Evolutionary conservation across 2,329 filamentous ascomycete genomes (phyloP).

Genomic region (Venturia carpophila): DNA sequence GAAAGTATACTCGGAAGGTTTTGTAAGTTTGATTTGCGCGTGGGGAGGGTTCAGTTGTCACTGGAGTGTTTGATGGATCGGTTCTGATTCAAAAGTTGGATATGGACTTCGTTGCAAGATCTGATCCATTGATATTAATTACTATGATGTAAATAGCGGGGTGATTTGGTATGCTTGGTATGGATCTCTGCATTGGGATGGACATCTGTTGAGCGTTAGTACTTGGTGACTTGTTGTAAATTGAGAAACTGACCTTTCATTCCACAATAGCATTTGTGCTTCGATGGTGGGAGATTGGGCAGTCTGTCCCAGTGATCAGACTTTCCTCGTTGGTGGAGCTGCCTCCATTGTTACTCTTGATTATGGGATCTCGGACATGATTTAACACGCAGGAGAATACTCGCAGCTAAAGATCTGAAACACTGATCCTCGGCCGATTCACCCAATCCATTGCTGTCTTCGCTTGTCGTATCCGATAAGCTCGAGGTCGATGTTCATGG

Average conservation of each 20-base stretch:
- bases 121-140: background rate
- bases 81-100: background rate
- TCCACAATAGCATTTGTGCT: too few species aligned
- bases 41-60: background rate
- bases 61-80: background rate
- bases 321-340: too few species aligned
- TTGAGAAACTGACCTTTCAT: background rate
- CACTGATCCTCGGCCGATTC: conserved; percentile 22
- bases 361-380: background rate
- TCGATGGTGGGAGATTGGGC: too few species aligned
- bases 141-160: too few species aligned
- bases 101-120: background rate
- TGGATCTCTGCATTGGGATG: background rate
- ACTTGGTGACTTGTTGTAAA: background rate
- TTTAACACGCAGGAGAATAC: background rate
- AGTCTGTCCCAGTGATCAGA: too few species aligned
- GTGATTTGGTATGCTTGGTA: background rate
- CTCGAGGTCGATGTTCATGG: conserved; percentile 54
- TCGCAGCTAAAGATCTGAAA: background rate
- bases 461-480: conserved; percentile 56
- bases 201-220: background rate
- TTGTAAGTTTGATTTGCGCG: too few species aligned
- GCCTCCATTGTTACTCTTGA: background rate
- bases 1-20: too few species aligned
- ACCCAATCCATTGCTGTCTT: conserved; percentile 51